These are phyloP conservation scores for Sugiyamaella americana DNA, from an alignment of 805 yeast species.

Conservation along the genomic window DNA sequence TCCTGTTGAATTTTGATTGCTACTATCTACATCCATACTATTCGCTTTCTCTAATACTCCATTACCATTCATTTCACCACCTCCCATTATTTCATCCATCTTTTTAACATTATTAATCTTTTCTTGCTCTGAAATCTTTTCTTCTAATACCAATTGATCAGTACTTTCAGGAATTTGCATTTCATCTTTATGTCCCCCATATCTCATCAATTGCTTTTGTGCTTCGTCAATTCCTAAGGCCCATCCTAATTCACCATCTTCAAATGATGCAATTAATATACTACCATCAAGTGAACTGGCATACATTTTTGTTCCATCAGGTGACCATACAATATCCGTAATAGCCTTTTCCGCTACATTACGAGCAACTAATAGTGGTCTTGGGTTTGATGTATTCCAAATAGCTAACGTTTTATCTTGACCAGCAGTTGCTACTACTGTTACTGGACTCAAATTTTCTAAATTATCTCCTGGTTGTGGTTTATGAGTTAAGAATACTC, in stretches of 20 bases:
- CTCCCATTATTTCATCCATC: constrained; percentile 41
- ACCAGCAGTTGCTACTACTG: constrained; percentile 91
- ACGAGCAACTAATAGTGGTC: constrained; percentile 74
- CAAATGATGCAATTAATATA: constrained; percentile 62
- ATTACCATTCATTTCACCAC: constrained; percentile 5
- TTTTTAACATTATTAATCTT: constrained; percentile 30
- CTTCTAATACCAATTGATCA: constrained; percentile 70
- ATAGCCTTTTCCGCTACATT: constrained; percentile 73
- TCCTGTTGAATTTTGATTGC: neutral
- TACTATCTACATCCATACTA: neutral
- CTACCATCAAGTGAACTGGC: constrained; percentile 82
- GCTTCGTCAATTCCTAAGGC: constrained; percentile 60
- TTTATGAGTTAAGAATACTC: constrained; percentile 26
- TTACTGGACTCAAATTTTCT: constrained; percentile 38
- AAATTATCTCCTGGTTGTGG: constrained; percentile 7
- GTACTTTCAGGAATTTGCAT: constrained; percentile 82
- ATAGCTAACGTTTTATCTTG: constrained; percentile 84
- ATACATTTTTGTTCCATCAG: constrained; percentile 68
- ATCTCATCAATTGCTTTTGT: constrained; percentile 65
- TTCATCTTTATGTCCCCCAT: constrained; percentile 83
- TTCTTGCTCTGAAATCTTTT: constrained; percentile 42
- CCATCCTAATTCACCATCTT: constrained; percentile 37
- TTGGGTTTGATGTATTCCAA: constrained; percentile 74
- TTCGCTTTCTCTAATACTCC: neutral
- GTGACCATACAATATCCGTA: constrained; percentile 86